Percentiles rank a stretch among this genome's conserved stretches.
These are phyloP conservation scores for Aureobasidium sp. DNA, from an alignment of 2,329 filamentous ascomycete genomes.

Conservation along the genomic window DNA sequence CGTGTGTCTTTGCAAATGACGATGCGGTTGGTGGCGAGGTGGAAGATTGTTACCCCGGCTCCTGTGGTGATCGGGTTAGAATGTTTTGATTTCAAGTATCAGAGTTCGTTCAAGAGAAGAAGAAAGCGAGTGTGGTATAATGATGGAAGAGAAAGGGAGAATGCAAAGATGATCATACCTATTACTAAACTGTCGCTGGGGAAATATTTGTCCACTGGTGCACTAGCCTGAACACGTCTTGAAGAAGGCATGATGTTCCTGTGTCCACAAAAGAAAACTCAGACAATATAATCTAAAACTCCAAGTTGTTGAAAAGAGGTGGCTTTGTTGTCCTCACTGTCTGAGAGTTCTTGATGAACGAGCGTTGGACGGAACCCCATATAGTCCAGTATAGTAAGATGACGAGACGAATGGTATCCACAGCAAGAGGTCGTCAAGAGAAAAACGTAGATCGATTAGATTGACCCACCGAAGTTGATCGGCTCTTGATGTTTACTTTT, in stretches of 20 bases:
- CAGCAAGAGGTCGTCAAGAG: neutral
- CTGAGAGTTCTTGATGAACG: neutral
- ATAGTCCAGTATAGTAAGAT: too few relatives aligned
- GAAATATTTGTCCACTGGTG: conserved; percentile 8
- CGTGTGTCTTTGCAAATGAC: conserved; percentile 41
- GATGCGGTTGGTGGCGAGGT: conserved; percentile 39
- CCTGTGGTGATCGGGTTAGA: conserved; percentile 18
- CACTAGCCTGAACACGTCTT: neutral
- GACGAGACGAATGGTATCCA: neutral
- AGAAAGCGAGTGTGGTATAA: neutral
- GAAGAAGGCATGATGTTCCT: neutral
- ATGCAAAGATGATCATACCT: neutral
- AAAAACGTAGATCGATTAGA: neutral
- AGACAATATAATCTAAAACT: neutral
- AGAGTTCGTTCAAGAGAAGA: too few relatives aligned
- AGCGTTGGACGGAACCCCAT: too few relatives aligned
- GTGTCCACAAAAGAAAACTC: neutral
- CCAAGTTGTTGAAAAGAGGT: neutral
- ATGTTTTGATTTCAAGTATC: too few relatives aligned
- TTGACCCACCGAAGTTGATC: neutral
- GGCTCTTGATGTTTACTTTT: neutral
- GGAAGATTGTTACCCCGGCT: conserved; percentile 45
- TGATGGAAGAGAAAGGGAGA: neutral
- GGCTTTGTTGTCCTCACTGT: neutral
- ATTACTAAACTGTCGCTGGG: conserved; percentile 4